A percentile compares a stretch with the other conserved stretches of the same genome.
These are phyloP conservation scores for Sanghuangporus sanghuang DNA, from an alignment of 1,284 basidiomycete genomes.

Conservation along the genomic window DNA sequence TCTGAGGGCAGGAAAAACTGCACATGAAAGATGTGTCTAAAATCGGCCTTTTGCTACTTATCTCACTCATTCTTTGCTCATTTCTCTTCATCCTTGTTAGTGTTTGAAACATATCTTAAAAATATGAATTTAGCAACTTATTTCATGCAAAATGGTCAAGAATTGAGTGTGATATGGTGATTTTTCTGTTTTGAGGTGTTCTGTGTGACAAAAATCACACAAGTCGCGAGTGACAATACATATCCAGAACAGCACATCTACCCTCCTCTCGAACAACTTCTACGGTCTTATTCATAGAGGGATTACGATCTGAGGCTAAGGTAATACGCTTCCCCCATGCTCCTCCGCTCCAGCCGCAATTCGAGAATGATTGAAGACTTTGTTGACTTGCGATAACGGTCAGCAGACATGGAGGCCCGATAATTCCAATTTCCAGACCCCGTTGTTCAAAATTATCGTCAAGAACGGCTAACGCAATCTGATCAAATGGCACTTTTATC, in stretches of 20 bases:
- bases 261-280: constrained; percentile 49
- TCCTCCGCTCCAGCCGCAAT: constrained; percentile 63
- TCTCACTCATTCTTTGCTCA: too few species aligned
- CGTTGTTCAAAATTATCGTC: constrained; percentile 67
- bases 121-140: too few species aligned
- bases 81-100: too few species aligned
- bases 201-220: too few species aligned
- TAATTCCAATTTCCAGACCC: constrained; percentile 50
- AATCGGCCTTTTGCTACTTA: too few species aligned
- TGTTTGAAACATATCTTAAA: too few species aligned
- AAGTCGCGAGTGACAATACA: too few species aligned
- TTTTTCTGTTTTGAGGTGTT: too few species aligned
- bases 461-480: constrained; percentile 52
- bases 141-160: too few species aligned
- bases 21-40: too few species aligned
- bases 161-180: too few species aligned
- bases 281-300: constrained; percentile 44
- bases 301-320: constrained; percentile 33
- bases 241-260: constrained; percentile 62
- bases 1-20: too few species aligned
- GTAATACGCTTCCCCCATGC: constrained; percentile 52
- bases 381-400: constrained; percentile 40
- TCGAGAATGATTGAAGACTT: constrained; percentile 52
- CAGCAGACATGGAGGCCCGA: background rate
- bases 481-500: background rate